Base-by-base conservation (phyloP, 805 yeast species). In the Schizosaccharomyces osmophilus region DNA sequence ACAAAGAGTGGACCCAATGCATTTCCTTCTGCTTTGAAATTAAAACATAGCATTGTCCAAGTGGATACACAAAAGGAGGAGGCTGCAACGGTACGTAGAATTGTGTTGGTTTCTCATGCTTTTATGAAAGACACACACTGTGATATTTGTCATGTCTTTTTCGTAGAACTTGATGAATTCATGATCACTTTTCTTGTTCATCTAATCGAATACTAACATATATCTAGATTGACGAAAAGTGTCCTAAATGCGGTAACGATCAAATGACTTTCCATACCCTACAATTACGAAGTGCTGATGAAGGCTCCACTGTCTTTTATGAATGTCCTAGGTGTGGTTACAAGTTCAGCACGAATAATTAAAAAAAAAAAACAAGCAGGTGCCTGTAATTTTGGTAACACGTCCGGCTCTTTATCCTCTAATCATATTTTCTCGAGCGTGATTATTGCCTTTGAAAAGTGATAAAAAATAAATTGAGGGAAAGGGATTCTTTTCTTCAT, bases 231-330 rank as follows among this genome's bases (percentile, higher is more conserved):
- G 85, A 89, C 71, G 99, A 93, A 72, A 89, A 85, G 70, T 93
- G 99, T 77, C 97, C 97, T n/a, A 82, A 89, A 73, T 93, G 98
- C 80, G 96, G 95, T 60, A 80, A 89, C 73, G 97, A 93, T 69
- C 97, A 93, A 73, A 94, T 94, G 98, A 89, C 83, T 71, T 93
- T 90, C 71, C 97, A 93, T 70, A 93, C 98, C 4, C 76, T 93
- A 66, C 99, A 93, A 73, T 78, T 93, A 67, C 82, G 99, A 74
- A 85, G 95, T 62, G 99, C 98, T 0, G 99, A 93, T 78, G 99
- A 93, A 78, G 99, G 98, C 67, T 95, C 98, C 36, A 93, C 99
- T 9, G 97, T 93, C 43, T 93, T 93, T 71, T 94, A 93, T 74
- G 90, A 98, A 0, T 93, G 98, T 76, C 84, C 95, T 1, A 75